Percentiles rank a stretch among this genome's conserved stretches.
phyloP scores from a whole-genome alignment of 2,329 filamentous ascomycete species.

The Stagonosporopsis vannaccii region DNA sequence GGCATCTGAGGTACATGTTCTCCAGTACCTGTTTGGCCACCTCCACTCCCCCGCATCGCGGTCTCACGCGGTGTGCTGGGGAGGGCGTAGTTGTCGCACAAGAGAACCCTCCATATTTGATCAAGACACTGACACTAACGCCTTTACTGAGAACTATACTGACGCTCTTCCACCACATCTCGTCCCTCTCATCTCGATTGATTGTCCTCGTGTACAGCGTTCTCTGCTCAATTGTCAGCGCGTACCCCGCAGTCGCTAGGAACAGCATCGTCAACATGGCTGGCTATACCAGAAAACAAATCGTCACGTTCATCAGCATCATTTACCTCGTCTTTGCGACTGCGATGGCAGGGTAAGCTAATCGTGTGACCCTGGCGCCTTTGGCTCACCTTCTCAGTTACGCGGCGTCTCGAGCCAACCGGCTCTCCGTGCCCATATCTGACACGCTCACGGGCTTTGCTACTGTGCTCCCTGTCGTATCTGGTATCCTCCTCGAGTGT shows the following conservation, averaged over 20 bases:
- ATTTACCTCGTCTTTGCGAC: slow-evolving; percentile 52
- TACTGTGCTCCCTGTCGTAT: slow-evolving; percentile 52
- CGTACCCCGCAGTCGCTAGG: slow-evolving; percentile 9
- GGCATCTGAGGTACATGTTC: slow-evolving; percentile 9
- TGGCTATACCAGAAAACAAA: slow-evolving; percentile 47
- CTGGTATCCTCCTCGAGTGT: slow-evolving; percentile 53
- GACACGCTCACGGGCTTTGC: slow-evolving; percentile 51
- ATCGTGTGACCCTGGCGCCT: neutral
- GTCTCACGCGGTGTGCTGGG: slow-evolving; percentile 4
- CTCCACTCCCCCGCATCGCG: slow-evolving; percentile 9
- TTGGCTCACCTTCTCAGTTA: slow-evolving; percentile 33
- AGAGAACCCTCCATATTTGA: slow-evolving; percentile 6
- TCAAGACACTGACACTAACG: slow-evolving; percentile 6
- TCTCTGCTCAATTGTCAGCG: slow-evolving; percentile 1
- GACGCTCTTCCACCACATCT: neutral
- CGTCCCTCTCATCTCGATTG: neutral
- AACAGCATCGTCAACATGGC: slow-evolving; percentile 33
- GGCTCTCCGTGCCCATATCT: slow-evolving; percentile 53
- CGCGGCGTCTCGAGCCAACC: slow-evolving; percentile 38
- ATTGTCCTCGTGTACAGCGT: neutral
- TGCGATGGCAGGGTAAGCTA: slow-evolving; percentile 47
- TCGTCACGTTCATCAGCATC: slow-evolving; percentile 50
- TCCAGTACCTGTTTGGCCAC: slow-evolving; percentile 12
- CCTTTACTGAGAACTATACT: neutral
- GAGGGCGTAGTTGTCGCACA: slow-evolving; percentile 15